Evolutionary conservation across 2,329 filamentous ascomycete species (phyloP).

Genomic region (Bipolaris sorokiniana): DNA sequence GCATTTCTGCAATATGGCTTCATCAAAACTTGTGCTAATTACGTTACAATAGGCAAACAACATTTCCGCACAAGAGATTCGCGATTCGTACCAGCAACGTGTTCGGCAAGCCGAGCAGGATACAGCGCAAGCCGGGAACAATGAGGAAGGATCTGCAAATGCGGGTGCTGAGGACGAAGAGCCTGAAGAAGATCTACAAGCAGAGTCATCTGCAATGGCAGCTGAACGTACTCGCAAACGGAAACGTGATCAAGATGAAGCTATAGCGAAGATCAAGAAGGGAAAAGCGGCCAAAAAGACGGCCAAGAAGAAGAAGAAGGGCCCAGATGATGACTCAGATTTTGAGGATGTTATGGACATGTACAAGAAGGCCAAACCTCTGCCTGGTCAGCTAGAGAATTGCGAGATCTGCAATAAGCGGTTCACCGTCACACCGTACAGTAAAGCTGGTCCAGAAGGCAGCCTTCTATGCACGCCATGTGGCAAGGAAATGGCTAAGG

Average conservation of each 20-base stretch:
- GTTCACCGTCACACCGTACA: slow-evolving; percentile 92
- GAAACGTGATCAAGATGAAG: slow-evolving; percentile 62
- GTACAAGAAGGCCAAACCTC: slow-evolving; percentile 63
- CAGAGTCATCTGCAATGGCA: slow-evolving; percentile 49
- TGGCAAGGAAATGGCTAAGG: slow-evolving; percentile 73
- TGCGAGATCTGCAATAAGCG: slow-evolving; percentile 85
- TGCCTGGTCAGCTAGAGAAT: slow-evolving; percentile 87
- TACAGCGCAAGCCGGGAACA: slow-evolving; percentile 41
- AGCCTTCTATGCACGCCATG: slow-evolving; percentile 86
- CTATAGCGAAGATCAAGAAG: slow-evolving; percentile 50
- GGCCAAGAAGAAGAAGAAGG: slow-evolving; percentile 51
- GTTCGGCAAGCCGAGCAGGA: slow-evolving; percentile 56
- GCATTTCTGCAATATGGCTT: background rate
- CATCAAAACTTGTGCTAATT: background rate
- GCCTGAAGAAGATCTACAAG: slow-evolving; percentile 41
- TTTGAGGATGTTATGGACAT: slow-evolving; percentile 60
- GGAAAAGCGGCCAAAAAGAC: slow-evolving; percentile 59
- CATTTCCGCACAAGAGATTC: slow-evolving; percentile 70
- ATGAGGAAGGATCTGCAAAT: slow-evolving; percentile 45
- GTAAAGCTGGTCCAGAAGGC: slow-evolving; percentile 78
- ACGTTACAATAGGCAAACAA: slow-evolving; percentile 65
- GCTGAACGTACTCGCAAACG: slow-evolving; percentile 60
- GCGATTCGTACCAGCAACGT: slow-evolving; percentile 63
- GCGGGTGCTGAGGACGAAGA: slow-evolving; percentile 44
- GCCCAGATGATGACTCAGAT: slow-evolving; percentile 53